A percentile compares a stretch with the other conserved stretches of the same genome.
Conservation (phyloP, 768 basidiomycete species). For the Lanmaoa pseudosensibilis region DNA sequence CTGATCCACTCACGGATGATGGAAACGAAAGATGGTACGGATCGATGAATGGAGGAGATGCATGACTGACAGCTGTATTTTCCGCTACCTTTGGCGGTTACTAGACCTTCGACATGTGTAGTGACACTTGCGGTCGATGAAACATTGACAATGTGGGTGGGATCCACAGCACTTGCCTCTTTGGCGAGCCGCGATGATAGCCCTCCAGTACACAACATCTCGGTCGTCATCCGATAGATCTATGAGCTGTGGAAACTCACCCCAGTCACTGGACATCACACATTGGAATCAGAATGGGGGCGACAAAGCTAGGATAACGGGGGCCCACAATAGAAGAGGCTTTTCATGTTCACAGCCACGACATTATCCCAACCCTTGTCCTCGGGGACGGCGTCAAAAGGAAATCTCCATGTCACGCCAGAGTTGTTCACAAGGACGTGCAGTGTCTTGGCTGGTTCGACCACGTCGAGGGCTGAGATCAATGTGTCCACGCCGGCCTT, state of each 20-base stretch:
- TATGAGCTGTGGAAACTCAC: slow-evolving; percentile 22
- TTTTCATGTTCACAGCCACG: slow-evolving; percentile 82
- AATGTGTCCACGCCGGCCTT: slow-evolving; percentile 80
- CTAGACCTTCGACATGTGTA: slow-evolving; percentile 45
- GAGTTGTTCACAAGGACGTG: slow-evolving; percentile 86
- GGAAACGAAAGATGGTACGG: no score
- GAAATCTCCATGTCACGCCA: slow-evolving; percentile 76
- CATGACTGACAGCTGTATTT: slow-evolving; percentile 73
- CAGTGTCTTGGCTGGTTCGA: slow-evolving; percentile 57
- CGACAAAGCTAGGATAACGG: not conserved
- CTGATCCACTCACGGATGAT: no score
- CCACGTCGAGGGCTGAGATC: slow-evolving; percentile 63
- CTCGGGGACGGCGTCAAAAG: slow-evolving; percentile 70
- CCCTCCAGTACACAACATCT: slow-evolving; percentile 9
- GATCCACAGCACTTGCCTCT: slow-evolving; percentile 59
- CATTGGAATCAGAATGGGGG: not conserved
- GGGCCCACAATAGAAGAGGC: slow-evolving; percentile 72
- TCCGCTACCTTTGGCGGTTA: slow-evolving; percentile 59
- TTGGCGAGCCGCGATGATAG: slow-evolving; percentile 58
- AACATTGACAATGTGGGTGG: slow-evolving; percentile 79
- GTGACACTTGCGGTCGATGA: slow-evolving; percentile 67
- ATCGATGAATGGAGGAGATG: not conserved
- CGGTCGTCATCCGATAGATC: not conserved
- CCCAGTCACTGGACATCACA: slow-evolving; percentile 42
- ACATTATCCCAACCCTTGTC: slow-evolving; percentile 85